Evolutionary conservation across 2,329 filamentous ascomycete species (phyloP).

Genomic region (Ophiostoma australiae): DNA sequence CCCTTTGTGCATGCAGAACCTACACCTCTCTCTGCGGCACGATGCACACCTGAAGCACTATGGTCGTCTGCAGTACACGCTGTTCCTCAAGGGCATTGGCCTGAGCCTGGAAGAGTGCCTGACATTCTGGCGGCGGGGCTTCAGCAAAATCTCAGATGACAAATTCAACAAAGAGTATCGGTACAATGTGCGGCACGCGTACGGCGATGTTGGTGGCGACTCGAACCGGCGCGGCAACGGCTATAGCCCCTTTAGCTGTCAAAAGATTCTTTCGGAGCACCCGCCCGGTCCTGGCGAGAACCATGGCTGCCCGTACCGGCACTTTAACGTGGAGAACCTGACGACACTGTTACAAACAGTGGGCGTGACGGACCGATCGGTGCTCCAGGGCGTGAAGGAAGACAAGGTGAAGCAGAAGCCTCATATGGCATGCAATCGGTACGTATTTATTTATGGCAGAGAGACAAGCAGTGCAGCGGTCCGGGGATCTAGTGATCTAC

Average conservation of each 20-base stretch:
- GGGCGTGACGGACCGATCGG: slow-evolving; percentile 71
- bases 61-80: slow-evolving; percentile 86
- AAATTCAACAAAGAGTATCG: slow-evolving; percentile 96
- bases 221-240: slow-evolving; percentile 78
- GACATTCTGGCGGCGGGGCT: slow-evolving; percentile 82
- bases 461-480: background rate
- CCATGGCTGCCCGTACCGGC: slow-evolving; percentile 94
- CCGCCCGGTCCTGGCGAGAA: slow-evolving; percentile 80
- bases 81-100: slow-evolving; percentile 95
- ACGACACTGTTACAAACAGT: slow-evolving; percentile 68
- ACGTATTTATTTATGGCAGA: slow-evolving; percentile 31
- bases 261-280: slow-evolving; percentile 88
- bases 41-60: slow-evolving; percentile 91
- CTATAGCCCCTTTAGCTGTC: slow-evolving; percentile 88
- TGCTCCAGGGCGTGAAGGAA: slow-evolving; percentile 76
- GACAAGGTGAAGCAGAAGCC: slow-evolving; percentile 85
- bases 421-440: slow-evolving; percentile 93
- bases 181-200: slow-evolving; percentile 93
- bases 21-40: slow-evolving; percentile 79
- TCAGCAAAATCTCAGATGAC: slow-evolving; percentile 85
- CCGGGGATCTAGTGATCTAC: background rate
- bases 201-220: slow-evolving; percentile 93
- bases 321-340: slow-evolving; percentile 86
- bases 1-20: slow-evolving; percentile 87
- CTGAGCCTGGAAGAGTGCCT: slow-evolving; percentile 87